Evolutionary conservation across 2,329 filamentous ascomycete genomes (phyloP).

Genomic region (Phaeomoniella chlamydospora): DNA sequence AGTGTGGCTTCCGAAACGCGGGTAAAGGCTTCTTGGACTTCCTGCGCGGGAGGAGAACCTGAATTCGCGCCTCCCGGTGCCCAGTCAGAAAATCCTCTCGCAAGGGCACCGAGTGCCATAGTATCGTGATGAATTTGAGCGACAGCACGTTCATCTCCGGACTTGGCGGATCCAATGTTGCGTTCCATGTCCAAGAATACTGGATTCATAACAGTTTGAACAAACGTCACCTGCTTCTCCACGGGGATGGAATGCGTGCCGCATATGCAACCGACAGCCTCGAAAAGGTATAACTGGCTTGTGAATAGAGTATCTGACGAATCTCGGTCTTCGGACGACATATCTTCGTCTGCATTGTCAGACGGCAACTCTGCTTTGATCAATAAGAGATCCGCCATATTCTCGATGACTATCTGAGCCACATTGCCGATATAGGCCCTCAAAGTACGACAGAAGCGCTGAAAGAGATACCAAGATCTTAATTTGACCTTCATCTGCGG

Average conservation of each 20-base stretch:
- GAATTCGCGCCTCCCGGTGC: constrained; percentile 43
- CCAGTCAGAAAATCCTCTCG: constrained; percentile 87
- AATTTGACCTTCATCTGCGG: constrained; percentile 74
- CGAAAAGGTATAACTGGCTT: constrained; percentile 84
- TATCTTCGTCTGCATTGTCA: constrained; percentile 70
- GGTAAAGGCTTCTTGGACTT: constrained; percentile 70
- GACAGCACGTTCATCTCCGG: constrained; percentile 65
- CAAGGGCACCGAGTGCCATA: constrained; percentile 85
- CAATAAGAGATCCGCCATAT: constrained; percentile 71
- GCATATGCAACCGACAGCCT: constrained; percentile 84
- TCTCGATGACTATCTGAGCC: constrained; percentile 80
- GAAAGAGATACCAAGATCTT: constrained; percentile 94
- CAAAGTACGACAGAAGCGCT: constrained; percentile 79
- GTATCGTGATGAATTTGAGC: constrained; percentile 93
- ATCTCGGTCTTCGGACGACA: constrained; percentile 87
- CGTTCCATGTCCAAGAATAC: constrained; percentile 80
- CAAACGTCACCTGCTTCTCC: constrained; percentile 78
- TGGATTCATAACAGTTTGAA: constrained; percentile 75
- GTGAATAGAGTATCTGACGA: constrained; percentile 80
- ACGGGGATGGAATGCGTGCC: constrained; percentile 63
- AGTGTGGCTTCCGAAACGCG: constrained; percentile 81
- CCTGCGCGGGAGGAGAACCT: constrained; percentile 41
- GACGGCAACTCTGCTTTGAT: constrained; percentile 82
- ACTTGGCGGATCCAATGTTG: constrained; percentile 60
- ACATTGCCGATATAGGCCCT: constrained; percentile 74